Conservation (phyloP, 805 yeast species). For the Saccharomyces mikatae region DNA sequence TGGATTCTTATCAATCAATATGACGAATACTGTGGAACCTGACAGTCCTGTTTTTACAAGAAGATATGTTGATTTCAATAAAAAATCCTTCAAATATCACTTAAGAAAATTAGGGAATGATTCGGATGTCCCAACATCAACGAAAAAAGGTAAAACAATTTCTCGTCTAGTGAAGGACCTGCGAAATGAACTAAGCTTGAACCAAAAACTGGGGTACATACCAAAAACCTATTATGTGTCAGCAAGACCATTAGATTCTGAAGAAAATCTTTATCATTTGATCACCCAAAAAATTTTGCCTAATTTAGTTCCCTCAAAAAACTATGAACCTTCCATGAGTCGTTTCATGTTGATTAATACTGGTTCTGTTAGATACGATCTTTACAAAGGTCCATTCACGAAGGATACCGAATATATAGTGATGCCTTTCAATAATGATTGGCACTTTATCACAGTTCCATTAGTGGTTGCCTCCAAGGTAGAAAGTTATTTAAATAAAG, state of each 20-base stretch:
- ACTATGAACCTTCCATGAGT: slow-evolving; percentile 24
- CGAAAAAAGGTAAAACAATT: slow-evolving; percentile 45
- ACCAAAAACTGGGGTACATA: slow-evolving; percentile 56
- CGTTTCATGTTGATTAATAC: slow-evolving; percentile 68
- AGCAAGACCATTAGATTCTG: slow-evolving; percentile 54
- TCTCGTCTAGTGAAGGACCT: slow-evolving; percentile 37
- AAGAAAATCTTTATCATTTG: slow-evolving; percentile 50
- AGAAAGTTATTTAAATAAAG: slow-evolving; percentile 48
- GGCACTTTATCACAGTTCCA: slow-evolving; percentile 64
- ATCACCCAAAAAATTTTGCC: slow-evolving; percentile 52
- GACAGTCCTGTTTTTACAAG: slow-evolving; percentile 39
- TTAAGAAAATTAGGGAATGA: slow-evolving; percentile 31
- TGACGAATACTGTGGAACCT: slow-evolving; percentile 5
- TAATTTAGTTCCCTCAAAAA: slow-evolving; percentile 16
- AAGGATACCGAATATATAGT: slow-evolving; percentile 72
- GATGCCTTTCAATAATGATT: slow-evolving; percentile 74
- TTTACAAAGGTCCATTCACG: slow-evolving; percentile 78
- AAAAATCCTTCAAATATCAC: slow-evolving; percentile 63
- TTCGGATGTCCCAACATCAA: slow-evolving; percentile 25
- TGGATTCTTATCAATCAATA: slow-evolving; percentile 69
- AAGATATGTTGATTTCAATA: slow-evolving; percentile 76
- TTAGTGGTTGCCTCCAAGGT: slow-evolving; percentile 46
- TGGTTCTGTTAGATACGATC: slow-evolving; percentile 81
- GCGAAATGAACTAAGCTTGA: slow-evolving; percentile 45
- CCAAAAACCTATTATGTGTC: slow-evolving; percentile 57